phyloP scores from a whole-genome alignment of 768 basidiomycete species.

The Termitomyces sp. region DNA sequence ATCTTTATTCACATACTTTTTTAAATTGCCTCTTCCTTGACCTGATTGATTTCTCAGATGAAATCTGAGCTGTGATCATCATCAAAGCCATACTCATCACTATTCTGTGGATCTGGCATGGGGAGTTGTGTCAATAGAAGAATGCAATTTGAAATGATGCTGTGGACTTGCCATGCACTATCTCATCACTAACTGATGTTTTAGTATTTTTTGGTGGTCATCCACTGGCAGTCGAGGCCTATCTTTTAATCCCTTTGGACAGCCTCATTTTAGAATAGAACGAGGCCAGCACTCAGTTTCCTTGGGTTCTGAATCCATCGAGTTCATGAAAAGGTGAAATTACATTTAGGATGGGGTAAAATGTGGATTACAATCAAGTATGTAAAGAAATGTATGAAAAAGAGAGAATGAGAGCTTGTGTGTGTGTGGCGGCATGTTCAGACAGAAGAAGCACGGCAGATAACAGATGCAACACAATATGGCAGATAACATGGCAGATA shows the following conservation, averaged over 20 bases:
- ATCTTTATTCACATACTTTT: not conserved
- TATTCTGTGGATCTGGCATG: not conserved
- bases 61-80: not conserved
- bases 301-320: not conserved
- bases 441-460: too few species aligned
- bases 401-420: too few species aligned
- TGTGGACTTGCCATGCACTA: not conserved
- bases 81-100: not conserved
- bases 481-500: not conserved
- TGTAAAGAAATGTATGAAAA: not conserved
- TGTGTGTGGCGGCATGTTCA: not conserved
- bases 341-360: not conserved
- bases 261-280: not conserved
- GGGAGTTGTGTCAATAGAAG: not conserved
- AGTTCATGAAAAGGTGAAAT: not conserved
- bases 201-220: not conserved
- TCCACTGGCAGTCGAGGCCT: not conserved
- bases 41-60: not conserved
- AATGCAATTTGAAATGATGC: not conserved
- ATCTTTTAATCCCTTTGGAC: not conserved
- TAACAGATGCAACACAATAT: not conserved
- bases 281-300: not conserved
- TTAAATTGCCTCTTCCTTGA: not conserved
- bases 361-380: not conserved
- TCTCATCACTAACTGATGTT: not conserved